Conservation (phyloP, 1,284 basidiomycete species). For the Cutaneotrichosporon daszewskae region DNA sequence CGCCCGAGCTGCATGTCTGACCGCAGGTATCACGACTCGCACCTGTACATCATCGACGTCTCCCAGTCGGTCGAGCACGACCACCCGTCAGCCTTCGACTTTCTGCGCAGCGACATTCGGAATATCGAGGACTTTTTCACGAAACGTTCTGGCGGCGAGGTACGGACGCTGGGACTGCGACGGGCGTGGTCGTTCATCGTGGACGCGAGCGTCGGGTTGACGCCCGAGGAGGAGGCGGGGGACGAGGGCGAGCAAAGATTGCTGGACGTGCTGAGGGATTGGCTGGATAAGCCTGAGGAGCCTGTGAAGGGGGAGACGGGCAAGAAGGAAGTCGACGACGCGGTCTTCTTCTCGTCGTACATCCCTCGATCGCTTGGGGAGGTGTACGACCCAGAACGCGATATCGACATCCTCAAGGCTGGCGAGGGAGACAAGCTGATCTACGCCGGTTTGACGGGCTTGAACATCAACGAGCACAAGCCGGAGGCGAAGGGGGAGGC, state of each 20-base stretch:
- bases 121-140: conserved; percentile 93
- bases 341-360: conserved; percentile 78
- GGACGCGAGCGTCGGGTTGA: conserved; percentile 49
- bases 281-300: conserved; percentile 53
- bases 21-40: conserved; percentile 53
- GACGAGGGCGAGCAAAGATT: conserved; percentile 43
- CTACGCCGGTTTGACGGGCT: conserved; percentile 75
- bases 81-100: conserved; percentile 93
- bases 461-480: conserved; percentile 50
- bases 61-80: conserved; percentile 98
- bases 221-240: conserved; percentile 24
- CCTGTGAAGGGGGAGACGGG: conserved; percentile 6
- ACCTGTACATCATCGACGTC: conserved; percentile 95
- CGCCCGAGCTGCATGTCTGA: not conserved
- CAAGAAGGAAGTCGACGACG: conserved; percentile 61
- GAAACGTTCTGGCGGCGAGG: conserved; percentile 57
- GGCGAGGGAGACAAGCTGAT: conserved; percentile 71
- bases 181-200: conserved; percentile 85
- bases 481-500: conserved; percentile 7
- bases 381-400: conserved; percentile 85
- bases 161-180: conserved; percentile 70
- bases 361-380: conserved; percentile 89
- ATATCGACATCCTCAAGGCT: conserved; percentile 64
- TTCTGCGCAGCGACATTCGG: conserved; percentile 83
- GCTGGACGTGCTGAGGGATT: conserved; percentile 50